Evolutionary conservation across 169 alveolate species (phyloP).

Genomic region (Eimeria maxima): DNA sequence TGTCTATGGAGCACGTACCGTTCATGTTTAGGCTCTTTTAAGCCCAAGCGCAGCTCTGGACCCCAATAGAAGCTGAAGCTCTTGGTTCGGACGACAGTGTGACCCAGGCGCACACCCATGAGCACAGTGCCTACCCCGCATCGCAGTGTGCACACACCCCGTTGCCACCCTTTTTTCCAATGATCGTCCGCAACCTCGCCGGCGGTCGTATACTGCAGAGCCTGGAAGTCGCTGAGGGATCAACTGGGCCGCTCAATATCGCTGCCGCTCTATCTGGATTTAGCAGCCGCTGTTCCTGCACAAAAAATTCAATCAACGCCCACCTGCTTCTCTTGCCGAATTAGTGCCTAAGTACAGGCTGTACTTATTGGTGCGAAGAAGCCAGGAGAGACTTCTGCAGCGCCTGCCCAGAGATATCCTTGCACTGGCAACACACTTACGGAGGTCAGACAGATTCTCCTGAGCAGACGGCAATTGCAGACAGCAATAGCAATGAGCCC

Average conservation of each 20-base stretch:
- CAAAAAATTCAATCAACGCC: neutral
- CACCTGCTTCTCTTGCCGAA: constrained; percentile 35
- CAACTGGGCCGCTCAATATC: neutral
- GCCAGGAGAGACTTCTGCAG: constrained; percentile 50
- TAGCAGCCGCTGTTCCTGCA: neutral
- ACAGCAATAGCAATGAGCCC: neutral
- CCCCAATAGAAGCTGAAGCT: constrained; percentile 63
- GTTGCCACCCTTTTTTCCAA: neutral
- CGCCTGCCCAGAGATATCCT: constrained; percentile 67
- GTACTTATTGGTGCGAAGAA: constrained; percentile 7
- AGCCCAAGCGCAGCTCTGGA: neutral
- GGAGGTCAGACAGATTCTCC: constrained; percentile 60
- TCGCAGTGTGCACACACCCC: neutral
- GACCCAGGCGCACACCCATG: constrained; percentile 34
- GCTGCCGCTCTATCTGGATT: neutral
- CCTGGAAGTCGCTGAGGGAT: neutral
- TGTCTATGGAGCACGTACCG: neutral
- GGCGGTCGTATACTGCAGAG: neutral
- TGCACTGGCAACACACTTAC: constrained; percentile 66
- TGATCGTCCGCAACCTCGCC: neutral
- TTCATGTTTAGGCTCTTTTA: neutral
- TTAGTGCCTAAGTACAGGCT: constrained; percentile 53
- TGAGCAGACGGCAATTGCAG: neutral
- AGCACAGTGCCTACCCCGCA: neutral
- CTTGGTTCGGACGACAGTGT: constrained; percentile 44